phyloP scores from a whole-genome alignment of 148 eudicot genomes.

The Camellia sinensis region DNA sequence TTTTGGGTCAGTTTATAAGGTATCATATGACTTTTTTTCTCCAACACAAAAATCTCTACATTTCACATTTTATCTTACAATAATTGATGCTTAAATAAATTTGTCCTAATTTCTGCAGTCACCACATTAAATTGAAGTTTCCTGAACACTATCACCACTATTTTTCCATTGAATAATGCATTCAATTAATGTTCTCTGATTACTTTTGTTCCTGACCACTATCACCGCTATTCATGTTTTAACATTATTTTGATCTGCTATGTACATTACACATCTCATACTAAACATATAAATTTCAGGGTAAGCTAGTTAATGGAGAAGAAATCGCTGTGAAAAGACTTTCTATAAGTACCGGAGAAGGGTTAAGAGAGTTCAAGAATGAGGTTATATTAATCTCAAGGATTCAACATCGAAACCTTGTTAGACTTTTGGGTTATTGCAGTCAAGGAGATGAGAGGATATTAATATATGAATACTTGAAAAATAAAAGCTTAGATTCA shows the following conservation, averaged over 20 bases:
- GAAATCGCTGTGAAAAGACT: slow-evolving; percentile 11
- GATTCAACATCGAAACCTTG: background rate
- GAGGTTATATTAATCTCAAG: background rate
- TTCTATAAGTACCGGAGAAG: background rate
- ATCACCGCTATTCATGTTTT: no score
- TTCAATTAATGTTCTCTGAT: no score
- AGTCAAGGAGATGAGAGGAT: background rate
- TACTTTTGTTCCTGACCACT: no score
- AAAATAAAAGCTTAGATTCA: background rate
- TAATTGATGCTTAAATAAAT: no score
- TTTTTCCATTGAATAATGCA: no score
- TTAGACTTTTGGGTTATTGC: background rate
- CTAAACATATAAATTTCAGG: no score
- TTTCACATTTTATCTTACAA: no score
- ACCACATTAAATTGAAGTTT: no score
- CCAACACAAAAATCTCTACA: background rate
- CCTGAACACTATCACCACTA: no score
- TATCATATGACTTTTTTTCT: background rate
- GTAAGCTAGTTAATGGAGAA: background rate
- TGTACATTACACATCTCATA: no score
- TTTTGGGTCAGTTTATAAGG: slow-evolving; percentile 18
- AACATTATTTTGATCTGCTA: no score
- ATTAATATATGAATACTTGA: background rate
- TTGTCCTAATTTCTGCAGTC: no score
- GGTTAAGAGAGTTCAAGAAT: background rate